Evolutionary conservation across 768 basidiomycete species (phyloP), one percentile per base, ranked within the genome.

Genomic region (Chalciporus pseudorubinellus): DNA sequence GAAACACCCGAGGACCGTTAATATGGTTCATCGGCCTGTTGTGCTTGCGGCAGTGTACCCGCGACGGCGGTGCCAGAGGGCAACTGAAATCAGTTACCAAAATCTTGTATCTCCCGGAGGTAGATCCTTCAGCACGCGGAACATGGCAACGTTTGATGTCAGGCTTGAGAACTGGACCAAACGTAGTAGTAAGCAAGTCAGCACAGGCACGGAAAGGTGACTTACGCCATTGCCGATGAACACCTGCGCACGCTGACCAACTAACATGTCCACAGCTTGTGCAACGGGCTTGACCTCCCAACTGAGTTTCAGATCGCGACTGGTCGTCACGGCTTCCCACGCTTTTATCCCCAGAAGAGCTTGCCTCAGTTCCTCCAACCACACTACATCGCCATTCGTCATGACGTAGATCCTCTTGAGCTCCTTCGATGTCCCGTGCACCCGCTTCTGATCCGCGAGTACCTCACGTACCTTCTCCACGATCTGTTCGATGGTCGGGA

Each of bases 151-250:
- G 45, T 77, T 79, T 11, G 76, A 73, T 0, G 76, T 78, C 53
- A 79, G 44, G 55, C 77, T 78, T 20, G 77, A 78, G 43, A 74
- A 78, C 77, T 78, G 50, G 34, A n/a, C 44, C 31, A 4, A 1
- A 16, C 28, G 21, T 4, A 19, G 28, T 16, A 19, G 18, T 47
- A 29, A 60, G 44, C 40, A 24, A 18, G 28, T 12, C 24, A 21
- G 24, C 19, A 6, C 24, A 6, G 43, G 2, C 39, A 12, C 26
- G 20, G 29, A 29, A 46, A 7, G 13, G 13, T 14, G 33, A 78
- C 83, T 57, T 60, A 84, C 85, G 51, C 85, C 87, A 60, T 88
- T 89, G 8, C 87, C 87, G 39, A 89, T 70, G 53, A 88, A 80
- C 50, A 81, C 73, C 57, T 84, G 78, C 1, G 85, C 84, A 46